A percentile compares a stretch with the other conserved stretches of the same genome.
phyloP scores from a whole-genome alignment of 225 moss, liverwort and hornwort species.

The Sphagnum contortum region DNA sequence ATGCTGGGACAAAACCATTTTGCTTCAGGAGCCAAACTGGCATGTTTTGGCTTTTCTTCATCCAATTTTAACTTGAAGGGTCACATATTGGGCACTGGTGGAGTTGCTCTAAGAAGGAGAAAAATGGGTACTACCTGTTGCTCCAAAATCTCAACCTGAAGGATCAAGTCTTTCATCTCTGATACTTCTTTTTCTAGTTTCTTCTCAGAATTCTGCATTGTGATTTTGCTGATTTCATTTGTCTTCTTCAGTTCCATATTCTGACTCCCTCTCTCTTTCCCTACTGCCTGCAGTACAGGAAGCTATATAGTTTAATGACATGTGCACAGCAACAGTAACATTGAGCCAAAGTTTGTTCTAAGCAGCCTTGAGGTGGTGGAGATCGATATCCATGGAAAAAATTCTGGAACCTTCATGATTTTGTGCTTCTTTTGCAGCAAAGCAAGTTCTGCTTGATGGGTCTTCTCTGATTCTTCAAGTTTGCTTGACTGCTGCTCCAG shows the following conservation, averaged over 20 bases:
- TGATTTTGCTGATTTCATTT: conserved; percentile 34
- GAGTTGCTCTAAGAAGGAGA: too few species aligned
- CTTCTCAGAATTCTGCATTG: conserved; percentile 41
- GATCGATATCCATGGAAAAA: too few species aligned
- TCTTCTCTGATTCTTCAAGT: conserved; percentile 36
- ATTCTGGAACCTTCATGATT: conserved; percentile 22
- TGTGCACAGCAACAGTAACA: too few species aligned
- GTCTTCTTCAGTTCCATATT: conserved; percentile 47
- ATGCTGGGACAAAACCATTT: too few species aligned
- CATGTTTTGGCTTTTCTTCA: too few species aligned
- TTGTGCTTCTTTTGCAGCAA: conserved; percentile 44
- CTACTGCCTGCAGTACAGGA: conserved; percentile 17
- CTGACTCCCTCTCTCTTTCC: conserved; percentile 38
- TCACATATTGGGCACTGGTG: too few species aligned
- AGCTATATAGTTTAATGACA: too few species aligned
- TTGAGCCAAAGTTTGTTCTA: too few species aligned
- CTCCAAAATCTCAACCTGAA: conserved; percentile 62
- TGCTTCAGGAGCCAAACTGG: too few species aligned
- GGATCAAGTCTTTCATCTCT: conserved; percentile 35
- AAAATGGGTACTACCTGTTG: conserved; percentile 36
- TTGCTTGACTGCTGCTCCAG: conserved; percentile 10
- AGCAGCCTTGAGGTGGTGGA: too few species aligned
- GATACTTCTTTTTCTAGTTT: conserved; percentile 33
- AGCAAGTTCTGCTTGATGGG: conserved; percentile 29
- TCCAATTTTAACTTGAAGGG: too few species aligned